A percentile compares a stretch with the other conserved stretches of the same genome.
Conservation (phyloP, 495 filamentous ascomycete species). For the Aspergillus mulundensis region DNA sequence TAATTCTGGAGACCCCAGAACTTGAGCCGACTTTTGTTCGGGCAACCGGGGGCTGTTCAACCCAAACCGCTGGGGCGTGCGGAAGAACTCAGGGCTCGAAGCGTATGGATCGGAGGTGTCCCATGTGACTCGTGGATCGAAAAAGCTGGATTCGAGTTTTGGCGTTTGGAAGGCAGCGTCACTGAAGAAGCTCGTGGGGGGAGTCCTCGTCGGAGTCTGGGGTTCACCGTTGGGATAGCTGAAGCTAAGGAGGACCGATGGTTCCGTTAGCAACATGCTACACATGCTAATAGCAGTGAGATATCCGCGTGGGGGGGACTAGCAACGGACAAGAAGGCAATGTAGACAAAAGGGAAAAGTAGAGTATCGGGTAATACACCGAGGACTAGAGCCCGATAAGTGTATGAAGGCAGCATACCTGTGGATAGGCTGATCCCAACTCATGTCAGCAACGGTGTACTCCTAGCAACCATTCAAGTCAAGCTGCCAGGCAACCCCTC, state of each 20-base stretch:
- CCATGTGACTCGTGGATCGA: conserved; percentile 50
- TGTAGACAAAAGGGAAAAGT: neutral
- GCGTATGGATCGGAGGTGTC: conserved; percentile 51
- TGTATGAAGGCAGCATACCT: conserved; percentile 50
- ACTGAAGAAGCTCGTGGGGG: conserved; percentile 60
- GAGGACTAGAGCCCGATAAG: conserved; percentile 4
- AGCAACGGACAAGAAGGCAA: neutral
- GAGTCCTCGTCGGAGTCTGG: conserved; percentile 72
- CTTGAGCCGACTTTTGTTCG: conserved; percentile 21
- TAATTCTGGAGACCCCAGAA: conserved; percentile 50
- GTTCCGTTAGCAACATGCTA: conserved; percentile 37
- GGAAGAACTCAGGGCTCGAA: conserved; percentile 50
- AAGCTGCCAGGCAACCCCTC: conserved; percentile 39
- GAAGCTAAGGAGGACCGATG: conserved; percentile 55
- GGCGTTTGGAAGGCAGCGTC: conserved; percentile 65
- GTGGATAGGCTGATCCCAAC: conserved; percentile 68
- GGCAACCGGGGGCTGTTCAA: conserved; percentile 26
- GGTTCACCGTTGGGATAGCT: conserved; percentile 74
- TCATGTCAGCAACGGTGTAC: conserved; percentile 55
- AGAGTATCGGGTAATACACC: conserved; percentile 20
- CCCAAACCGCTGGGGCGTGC: conserved; percentile 45
- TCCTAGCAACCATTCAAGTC: conserved; percentile 43
- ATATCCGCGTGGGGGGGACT: neutral
- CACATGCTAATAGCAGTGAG: neutral
- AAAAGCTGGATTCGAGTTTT: conserved; percentile 53